Evolutionary conservation across 257 asterid genomes (phyloP).

Genomic region (Primulina tabacum): DNA sequence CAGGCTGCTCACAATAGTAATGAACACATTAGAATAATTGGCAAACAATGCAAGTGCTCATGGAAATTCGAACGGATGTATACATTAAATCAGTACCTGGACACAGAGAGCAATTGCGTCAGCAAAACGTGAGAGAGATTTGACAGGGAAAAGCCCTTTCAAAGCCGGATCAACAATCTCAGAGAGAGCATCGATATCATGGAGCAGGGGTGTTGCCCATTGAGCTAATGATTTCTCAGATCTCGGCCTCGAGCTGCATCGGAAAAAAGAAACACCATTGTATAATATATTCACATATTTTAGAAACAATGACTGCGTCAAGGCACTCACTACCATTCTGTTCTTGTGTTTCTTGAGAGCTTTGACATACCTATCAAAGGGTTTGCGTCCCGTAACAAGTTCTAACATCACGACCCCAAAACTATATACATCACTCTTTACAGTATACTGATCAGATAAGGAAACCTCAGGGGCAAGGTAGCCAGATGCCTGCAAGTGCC

Average conservation of each 20-base stretch:
- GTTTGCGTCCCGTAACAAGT: conserved; percentile 53
- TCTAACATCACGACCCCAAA: conserved; percentile 68
- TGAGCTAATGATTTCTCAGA: conserved; percentile 44
- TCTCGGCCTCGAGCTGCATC: conserved; percentile 44
- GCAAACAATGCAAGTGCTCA: not conserved
- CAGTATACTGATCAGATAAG: conserved; percentile 35
- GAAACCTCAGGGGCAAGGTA: conserved; percentile 58
- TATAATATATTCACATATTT: not conserved
- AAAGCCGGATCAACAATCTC: conserved; percentile 57
- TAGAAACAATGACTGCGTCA: not conserved
- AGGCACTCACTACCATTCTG: not conserved
- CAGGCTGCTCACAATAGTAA: conserved; percentile 27
- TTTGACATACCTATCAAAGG: conserved; percentile 44
- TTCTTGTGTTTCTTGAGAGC: not conserved
- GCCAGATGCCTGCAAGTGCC: conserved; percentile 30
- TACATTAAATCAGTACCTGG: conserved; percentile 31
- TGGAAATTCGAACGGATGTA: not conserved
- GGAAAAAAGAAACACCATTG: not conserved
- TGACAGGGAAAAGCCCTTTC: conserved; percentile 51
- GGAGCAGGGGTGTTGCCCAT: conserved; percentile 64
- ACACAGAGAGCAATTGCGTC: conserved; percentile 48
- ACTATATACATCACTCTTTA: conserved; percentile 57
- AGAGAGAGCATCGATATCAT: conserved; percentile 55
- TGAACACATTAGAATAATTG: not conserved
- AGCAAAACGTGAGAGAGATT: conserved; percentile 58